Evolutionary conservation across 768 basidiomycete species (phyloP), one percentile per base, ranked within the genome.

Genomic region (Mrakia gelida): DNA sequence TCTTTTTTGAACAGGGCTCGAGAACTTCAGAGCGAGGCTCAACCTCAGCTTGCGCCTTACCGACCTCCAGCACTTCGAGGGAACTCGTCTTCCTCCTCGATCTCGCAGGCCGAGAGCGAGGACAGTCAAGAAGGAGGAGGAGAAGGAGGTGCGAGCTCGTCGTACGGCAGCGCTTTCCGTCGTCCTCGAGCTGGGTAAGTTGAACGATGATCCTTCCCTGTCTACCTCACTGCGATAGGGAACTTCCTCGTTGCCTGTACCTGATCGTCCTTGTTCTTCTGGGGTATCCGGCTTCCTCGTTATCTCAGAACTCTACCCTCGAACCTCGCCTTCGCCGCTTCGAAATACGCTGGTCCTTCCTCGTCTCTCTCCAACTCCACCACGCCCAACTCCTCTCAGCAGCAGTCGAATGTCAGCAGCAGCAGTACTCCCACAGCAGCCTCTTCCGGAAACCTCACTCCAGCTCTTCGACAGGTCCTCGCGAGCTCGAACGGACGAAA

Each of bases 141-240:
- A 79, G 89, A 92, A 83, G 89, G 92, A 81, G 88, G 91, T 80
- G 90, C 90, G 84, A 92, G 92, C 75, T 62, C 59, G 41, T 67
- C 59, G 41, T 67, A 43, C 38, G 67, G 67, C n/a, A 63, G 52
- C 32, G 92, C 93, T 79, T 96, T 94, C 84, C 90, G 93, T 86
- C 90, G 95, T 87, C 93, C 94, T 83, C 91, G 95, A 90, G 96
- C 95, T 81, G 96, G 95, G 85, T 84, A 71, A 81, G 84, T 82
- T 28, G 32, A 28, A 30, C 16, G 18, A n/a, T 5, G 49, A 21
- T 73, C 49, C 54, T 52, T 13, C 28, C 72, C n/a, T 74, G 41
- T 61, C 43, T 23, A 43, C 23, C 26, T 21, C 61, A 28, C 18
- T 67, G 61, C n/a, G 16, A n/a, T 74, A 41, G 34, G n/a, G 43